Evolutionary conservation across 1,139 yeast genomes (phyloP), one percentile per base, ranked within the genome.

Genomic region (Pichia sp.): DNA sequence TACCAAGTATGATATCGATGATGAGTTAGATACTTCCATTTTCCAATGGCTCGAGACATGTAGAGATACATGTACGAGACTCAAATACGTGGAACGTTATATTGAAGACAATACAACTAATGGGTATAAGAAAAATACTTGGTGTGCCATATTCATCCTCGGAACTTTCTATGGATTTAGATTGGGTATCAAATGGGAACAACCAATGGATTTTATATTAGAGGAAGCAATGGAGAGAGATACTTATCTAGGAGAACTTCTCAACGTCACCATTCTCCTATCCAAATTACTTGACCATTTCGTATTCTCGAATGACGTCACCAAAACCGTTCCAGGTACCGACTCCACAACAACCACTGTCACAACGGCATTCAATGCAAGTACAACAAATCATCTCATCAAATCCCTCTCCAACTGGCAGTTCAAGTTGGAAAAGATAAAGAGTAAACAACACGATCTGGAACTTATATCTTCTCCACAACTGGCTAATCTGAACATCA

Each of bases 171-270:
- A 49, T 28, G 48, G 53, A 7, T 44, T 51, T 19, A 41, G 44
- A 35, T 35, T 48, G 15, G 58, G 58, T 7, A 22, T 48, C n/a
- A 43, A 45, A 25, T 53, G 58, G 57, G 32, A 33, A 12, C 33
- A 41, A 17, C 34, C 41, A 9, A 7, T 44, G 15, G 52, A 50
- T 29, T 47, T 29, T 26, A 34, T 45, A 4, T 22, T 50, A 17
- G 48, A 49, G 20, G 33, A 35, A 16, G 39, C 38, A n/a, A 40
- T 44, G 18, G 26, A 27, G 10, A 40, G 40, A 26, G 22, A 32
- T 22, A 28, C 46, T 6, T 50, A 46, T 20, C 21, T 49, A 20
- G 50, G 48, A 3, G 39, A 41, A 21, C 28, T 50, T 15, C 37
- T 52, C 3, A 44, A 50, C 19, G 29, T 47, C 5, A 30, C 42